A percentile compares a stretch with the other conserved stretches of the same genome.
These are phyloP conservation scores for Pichia exigua DNA, from an alignment of 805 yeast species.

Conservation along the genomic window DNA sequence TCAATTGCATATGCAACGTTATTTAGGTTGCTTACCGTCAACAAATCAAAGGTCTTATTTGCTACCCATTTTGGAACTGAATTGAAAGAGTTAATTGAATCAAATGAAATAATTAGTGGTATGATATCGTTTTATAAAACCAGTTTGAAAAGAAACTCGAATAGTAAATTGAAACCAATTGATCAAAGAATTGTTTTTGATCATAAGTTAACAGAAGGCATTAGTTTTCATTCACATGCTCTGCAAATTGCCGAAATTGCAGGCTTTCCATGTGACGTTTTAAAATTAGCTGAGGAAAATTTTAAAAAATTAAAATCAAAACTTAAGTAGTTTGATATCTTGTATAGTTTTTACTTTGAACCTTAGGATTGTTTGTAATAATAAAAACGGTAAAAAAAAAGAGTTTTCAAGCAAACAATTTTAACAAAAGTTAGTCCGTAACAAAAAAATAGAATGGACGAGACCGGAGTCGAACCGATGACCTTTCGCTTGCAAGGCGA, in stretches of 20 bases:
- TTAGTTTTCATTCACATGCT: constrained; percentile 72
- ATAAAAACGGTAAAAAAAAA: no score
- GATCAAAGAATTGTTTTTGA: constrained; percentile 35
- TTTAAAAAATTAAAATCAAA: constrained; percentile 10
- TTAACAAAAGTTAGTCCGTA: no score
- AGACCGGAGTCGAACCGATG: constrained; percentile 76
- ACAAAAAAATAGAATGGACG: constrained; percentile 39
- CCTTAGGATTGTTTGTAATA: no score
- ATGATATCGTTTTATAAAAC: constrained; percentile 24
- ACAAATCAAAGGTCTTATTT: constrained; percentile 68
- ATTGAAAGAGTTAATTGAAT: constrained; percentile 33
- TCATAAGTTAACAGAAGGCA: constrained; percentile 56
- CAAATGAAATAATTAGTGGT: constrained; percentile 21
- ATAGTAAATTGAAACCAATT: constrained; percentile 6
- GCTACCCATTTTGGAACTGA: constrained; percentile 81
- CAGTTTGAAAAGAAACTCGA: constrained; percentile 13
- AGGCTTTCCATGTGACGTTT: constrained; percentile 61
- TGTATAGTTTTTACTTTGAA: no score
- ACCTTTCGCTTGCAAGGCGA: constrained; percentile 78
- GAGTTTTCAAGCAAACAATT: no score
- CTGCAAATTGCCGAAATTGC: constrained; percentile 69
- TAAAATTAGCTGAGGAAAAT: constrained; percentile 41
- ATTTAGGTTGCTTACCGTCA: constrained; percentile 42
- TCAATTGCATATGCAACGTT: constrained; percentile 79
- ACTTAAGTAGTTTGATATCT: background rate